A percentile compares a stretch with the other conserved stretches of the same genome.
phyloP scores from a whole-genome alignment of 2,329 filamentous ascomycete genomes.

The Alternaria consortialis region DNA sequence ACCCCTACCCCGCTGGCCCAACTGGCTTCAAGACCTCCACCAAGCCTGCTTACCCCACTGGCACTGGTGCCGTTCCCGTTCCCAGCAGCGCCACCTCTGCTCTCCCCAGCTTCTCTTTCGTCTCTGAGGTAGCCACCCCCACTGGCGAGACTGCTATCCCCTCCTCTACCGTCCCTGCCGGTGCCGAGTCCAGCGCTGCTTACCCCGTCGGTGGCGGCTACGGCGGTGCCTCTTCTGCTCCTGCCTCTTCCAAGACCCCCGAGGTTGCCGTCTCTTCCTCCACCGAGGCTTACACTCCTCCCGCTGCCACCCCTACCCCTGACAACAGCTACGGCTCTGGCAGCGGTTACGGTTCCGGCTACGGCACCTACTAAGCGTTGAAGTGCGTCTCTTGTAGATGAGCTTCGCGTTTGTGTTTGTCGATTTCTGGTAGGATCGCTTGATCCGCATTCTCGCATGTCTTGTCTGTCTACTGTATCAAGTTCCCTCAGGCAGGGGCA shows the following conservation, averaged over 20 bases:
- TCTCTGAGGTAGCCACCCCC: constrained; percentile 32
- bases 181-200: constrained; percentile 24
- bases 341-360: constrained; percentile 30
- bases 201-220: constrained; percentile 27
- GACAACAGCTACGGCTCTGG: constrained; percentile 9
- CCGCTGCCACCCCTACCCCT: constrained; percentile 24
- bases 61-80: constrained; percentile 25
- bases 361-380: constrained; percentile 37
- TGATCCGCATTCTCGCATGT: constrained; percentile 38
- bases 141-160: constrained; percentile 20
- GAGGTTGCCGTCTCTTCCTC: constrained; percentile 14
- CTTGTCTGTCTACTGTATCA: constrained; percentile 32
- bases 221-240: constrained; percentile 19
- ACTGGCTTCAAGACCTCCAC: constrained; percentile 47
- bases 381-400: constrained; percentile 18
- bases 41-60: constrained; percentile 33
- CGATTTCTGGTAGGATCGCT: constrained; percentile 26
- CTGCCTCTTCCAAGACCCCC: constrained; percentile 20
- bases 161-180: constrained; percentile 19
- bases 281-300: constrained; percentile 15
- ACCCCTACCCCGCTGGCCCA: constrained; percentile 34
- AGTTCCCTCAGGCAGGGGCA: constrained; percentile 33
- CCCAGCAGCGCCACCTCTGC: constrained; percentile 27
- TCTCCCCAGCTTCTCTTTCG: constrained; percentile 37
- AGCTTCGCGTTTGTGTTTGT: constrained; percentile 30